These are phyloP conservation scores for Hymenoscyphus repandus DNA, from an alignment of 2,329 filamentous ascomycete species.

Conservation along the genomic window DNA sequence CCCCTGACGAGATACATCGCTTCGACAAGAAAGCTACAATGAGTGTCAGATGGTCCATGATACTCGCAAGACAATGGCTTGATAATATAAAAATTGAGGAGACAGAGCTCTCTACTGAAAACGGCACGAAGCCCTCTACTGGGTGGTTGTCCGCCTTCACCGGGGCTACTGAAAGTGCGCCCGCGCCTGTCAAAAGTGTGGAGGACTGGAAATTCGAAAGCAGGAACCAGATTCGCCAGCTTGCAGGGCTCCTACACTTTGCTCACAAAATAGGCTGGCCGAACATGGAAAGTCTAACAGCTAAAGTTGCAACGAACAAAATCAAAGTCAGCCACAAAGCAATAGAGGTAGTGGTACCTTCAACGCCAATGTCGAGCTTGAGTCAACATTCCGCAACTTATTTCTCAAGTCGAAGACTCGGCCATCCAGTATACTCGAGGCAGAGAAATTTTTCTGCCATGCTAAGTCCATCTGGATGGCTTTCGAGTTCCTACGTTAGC, in stretches of 20 bases:
- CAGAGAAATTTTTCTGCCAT: conserved; percentile 47
- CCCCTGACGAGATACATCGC: conserved; percentile 50
- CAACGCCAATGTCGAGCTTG: conserved; percentile 28
- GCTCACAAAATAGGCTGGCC: conserved; percentile 60
- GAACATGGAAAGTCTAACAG: conserved; percentile 40
- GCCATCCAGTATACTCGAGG: conserved; percentile 21
- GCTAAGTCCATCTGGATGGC: conserved; percentile 56
- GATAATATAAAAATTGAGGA: conserved; percentile 58
- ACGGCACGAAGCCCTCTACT: conserved; percentile 30
- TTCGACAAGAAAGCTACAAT: conserved; percentile 58
- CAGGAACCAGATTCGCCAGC: conserved; percentile 52
- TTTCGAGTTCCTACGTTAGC: conserved; percentile 63
- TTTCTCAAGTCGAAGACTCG: conserved; percentile 25
- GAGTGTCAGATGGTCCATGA: conserved; percentile 62
- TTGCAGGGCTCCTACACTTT: conserved; percentile 58
- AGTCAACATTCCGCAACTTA: conserved; percentile 29
- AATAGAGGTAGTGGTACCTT: conserved; percentile 22
- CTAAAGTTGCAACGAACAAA: conserved; percentile 29
- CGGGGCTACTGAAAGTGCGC: conserved; percentile 35
- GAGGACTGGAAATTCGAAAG: conserved; percentile 32
- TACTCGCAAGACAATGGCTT: conserved; percentile 61
- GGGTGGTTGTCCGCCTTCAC: conserved; percentile 55
- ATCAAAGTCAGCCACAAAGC: conserved; percentile 24
- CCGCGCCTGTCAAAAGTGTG: conserved; percentile 31
- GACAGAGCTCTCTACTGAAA: conserved; percentile 27